Evolutionary conservation across 2,329 filamentous ascomycete genomes (phyloP).

Genomic region (Huntiella omanensis): DNA sequence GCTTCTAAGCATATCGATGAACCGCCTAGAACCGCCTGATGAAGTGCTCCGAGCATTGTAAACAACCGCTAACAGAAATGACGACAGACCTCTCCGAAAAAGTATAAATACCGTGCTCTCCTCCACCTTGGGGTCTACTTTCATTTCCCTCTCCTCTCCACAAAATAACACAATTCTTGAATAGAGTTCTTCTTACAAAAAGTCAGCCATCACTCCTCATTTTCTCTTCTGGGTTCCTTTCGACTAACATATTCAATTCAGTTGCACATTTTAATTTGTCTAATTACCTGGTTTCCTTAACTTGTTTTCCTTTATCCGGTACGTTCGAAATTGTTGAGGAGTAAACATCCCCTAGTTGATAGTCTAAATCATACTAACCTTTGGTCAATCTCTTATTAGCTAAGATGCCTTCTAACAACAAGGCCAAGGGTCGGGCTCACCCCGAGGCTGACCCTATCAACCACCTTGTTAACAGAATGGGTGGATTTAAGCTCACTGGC

Average conservation of each 20-base stretch:
- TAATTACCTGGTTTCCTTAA: background rate
- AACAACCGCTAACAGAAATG: background rate
- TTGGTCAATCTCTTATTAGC: too few species aligned
- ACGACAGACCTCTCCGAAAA: background rate
- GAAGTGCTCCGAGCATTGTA: too few species aligned
- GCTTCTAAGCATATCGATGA: too few species aligned
- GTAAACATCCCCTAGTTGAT: background rate
- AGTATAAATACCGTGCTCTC: background rate
- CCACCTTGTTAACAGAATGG: slow-evolving; percentile 11
- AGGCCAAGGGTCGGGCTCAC: background rate
- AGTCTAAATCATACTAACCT: too few species aligned
- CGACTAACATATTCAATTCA: background rate
- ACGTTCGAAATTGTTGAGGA: background rate
- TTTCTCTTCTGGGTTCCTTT: slow-evolving; percentile 14
- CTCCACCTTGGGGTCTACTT: slow-evolving; percentile 10
- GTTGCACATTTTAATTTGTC: background rate
- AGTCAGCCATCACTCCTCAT: slow-evolving; percentile 13
- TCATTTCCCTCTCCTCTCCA: slow-evolving; percentile 6
- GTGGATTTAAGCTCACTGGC: slow-evolving; percentile 19
- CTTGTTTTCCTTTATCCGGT: background rate
- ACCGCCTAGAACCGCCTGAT: too few species aligned
- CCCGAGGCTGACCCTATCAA: slow-evolving; percentile 1
- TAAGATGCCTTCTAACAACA: too few species aligned
- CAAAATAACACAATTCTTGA: too few species aligned
- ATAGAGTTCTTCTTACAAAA: too few species aligned